Conservation (phyloP, 371 early-diverging fungal species). For the Mucor velutinosus region DNA sequence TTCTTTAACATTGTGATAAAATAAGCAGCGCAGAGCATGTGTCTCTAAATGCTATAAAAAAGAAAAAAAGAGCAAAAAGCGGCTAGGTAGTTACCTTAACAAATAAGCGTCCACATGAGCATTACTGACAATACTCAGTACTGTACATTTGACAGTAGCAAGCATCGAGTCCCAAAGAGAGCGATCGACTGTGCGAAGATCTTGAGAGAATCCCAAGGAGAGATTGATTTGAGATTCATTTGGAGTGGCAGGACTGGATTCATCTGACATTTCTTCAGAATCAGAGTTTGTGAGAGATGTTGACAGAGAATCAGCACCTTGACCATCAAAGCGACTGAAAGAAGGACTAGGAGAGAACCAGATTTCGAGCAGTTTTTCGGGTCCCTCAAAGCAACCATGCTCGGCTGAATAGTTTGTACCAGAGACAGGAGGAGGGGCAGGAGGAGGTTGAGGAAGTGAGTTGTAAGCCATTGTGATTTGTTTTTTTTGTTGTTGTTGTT, state of each 20-base stretch:
- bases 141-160: constrained; percentile 84
- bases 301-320: background rate
- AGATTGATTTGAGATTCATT: constrained; percentile 24
- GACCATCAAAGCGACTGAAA: background rate
- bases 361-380: constrained; percentile 95
- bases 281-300: constrained; percentile 13
- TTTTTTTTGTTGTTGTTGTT: background rate
- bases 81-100: constrained; percentile 56
- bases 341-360: constrained; percentile 76
- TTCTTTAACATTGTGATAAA: background rate
- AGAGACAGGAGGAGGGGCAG: constrained; percentile 33
- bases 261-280: constrained; percentile 41
- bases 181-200: constrained; percentile 74
- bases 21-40: constrained; percentile 1
- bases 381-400: constrained; percentile 81
- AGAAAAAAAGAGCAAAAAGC: background rate
- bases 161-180: constrained; percentile 88
- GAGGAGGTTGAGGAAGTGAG: constrained; percentile 22
- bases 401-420: constrained; percentile 51
- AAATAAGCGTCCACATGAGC: constrained; percentile 83
- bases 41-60: background rate
- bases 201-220: constrained; percentile 37
- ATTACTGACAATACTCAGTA: constrained; percentile 77
- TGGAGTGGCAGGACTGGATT: constrained; percentile 33
- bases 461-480: constrained; percentile 11